Conservation (phyloP, 2,329 filamentous ascomycete species). For the Fusarium sp. region DNA sequence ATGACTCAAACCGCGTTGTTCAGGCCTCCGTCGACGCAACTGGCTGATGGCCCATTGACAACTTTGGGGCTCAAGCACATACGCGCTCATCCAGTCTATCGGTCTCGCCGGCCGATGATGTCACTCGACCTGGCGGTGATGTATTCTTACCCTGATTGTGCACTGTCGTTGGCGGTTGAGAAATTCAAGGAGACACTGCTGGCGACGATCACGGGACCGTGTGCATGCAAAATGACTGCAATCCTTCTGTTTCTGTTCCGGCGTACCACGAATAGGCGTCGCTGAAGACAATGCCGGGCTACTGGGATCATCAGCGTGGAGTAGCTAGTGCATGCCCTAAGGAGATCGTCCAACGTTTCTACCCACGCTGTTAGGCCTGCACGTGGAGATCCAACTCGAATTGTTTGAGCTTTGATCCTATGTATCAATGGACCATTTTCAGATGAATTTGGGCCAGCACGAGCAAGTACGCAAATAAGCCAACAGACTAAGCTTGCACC, state of each 20-base stretch:
- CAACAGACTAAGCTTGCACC: background rate
- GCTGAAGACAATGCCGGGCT: constrained; percentile 7
- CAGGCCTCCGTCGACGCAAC: constrained; percentile 29
- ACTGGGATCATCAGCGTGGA: constrained; percentile 27
- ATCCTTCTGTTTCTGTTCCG: constrained; percentile 10
- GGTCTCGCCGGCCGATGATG: constrained; percentile 33
- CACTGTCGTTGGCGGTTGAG: constrained; percentile 25
- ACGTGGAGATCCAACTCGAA: constrained; percentile 29
- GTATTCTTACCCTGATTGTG: constrained; percentile 5
- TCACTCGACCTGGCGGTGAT: constrained; percentile 34
- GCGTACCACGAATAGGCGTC: constrained; percentile 14
- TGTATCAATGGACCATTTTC: background rate
- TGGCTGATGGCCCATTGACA: constrained; percentile 19
- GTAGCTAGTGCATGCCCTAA: constrained; percentile 25
- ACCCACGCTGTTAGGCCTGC: constrained; percentile 28
- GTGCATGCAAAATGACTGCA: constrained; percentile 27
- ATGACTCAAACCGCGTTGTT: constrained; percentile 22
- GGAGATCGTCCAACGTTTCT: constrained; percentile 27
- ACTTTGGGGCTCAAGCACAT: constrained; percentile 29
- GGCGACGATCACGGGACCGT: constrained; percentile 28
- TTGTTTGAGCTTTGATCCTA: constrained; percentile 17
- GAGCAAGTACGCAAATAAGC: constrained; percentile 4
- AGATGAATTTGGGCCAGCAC: constrained; percentile 4
- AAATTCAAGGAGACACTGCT: constrained; percentile 7
- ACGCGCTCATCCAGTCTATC: constrained; percentile 13